Percentiles rank a stretch among this genome's conserved stretches.
Conservation (phyloP, 2,329 filamentous ascomycete genomes). For the Pseudogymnoascus sp. region DNA sequence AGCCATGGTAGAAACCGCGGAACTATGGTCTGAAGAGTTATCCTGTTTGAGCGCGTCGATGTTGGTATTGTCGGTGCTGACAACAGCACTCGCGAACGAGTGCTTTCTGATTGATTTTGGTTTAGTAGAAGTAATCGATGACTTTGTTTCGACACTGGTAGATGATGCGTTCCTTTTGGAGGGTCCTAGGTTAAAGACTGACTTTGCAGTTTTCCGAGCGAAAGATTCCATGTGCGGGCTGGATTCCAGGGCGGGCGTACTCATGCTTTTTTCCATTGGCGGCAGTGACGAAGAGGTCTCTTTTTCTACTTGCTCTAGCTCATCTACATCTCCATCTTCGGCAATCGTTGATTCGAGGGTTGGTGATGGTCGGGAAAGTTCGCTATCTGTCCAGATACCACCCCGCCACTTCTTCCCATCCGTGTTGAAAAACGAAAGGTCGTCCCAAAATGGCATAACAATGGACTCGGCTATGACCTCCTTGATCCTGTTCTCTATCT, state of each 20-base stretch:
- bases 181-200: conserved; percentile 21
- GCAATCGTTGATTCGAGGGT: conserved; percentile 35
- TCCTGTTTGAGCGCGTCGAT: conserved; percentile 56
- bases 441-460: conserved; percentile 92
- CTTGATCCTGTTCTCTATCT: conserved; percentile 91
- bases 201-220: conserved; percentile 37
- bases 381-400: conserved; percentile 63
- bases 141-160: conserved; percentile 42
- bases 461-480: conserved; percentile 89
- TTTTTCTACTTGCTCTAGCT: conserved; percentile 26
- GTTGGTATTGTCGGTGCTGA: conserved; percentile 60
- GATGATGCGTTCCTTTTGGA: conserved; percentile 37
- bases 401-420: conserved; percentile 71
- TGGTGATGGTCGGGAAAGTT: conserved; percentile 28
- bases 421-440: conserved; percentile 83
- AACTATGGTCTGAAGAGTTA: conserved; percentile 46
- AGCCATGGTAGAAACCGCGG: conserved; percentile 59
- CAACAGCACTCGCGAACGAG: conserved; percentile 55
- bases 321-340: conserved; percentile 41
- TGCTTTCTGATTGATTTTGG: conserved; percentile 53
- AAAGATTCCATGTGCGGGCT: conserved; percentile 31
- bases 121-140: conserved; percentile 30
- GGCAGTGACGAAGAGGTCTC: conserved; percentile 33
- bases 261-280: conserved; percentile 50
- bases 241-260: conserved; percentile 38